These are phyloP conservation scores for Manihot esculenta DNA, from an alignment of 441 rosid genomes.

Conservation along the genomic window DNA sequence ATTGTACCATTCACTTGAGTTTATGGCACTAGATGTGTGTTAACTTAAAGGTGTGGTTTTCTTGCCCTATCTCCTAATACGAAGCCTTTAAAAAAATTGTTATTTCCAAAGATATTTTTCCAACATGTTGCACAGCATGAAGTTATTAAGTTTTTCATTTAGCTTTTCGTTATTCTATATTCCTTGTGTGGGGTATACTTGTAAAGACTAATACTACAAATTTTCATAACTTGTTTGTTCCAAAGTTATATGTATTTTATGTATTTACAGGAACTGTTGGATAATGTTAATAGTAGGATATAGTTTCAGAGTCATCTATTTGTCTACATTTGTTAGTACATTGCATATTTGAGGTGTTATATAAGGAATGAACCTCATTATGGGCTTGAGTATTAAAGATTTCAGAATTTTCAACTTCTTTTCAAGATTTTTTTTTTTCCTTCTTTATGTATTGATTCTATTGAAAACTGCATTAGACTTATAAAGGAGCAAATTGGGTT, in stretches of 20 bases:
- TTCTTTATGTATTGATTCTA: background rate
- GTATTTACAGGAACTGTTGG: background rate
- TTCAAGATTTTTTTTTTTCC: background rate
- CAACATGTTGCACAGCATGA: no score
- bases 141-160: no score
- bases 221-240: background rate
- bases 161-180: background rate
- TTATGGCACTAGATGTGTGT: background rate
- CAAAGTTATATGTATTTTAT: background rate
- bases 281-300: background rate
- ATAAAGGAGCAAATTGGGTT: background rate
- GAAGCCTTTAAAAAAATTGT: no score
- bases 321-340: background rate
- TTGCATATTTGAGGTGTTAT: background rate
- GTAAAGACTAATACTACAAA: background rate
- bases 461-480: background rate
- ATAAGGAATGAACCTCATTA: no score
- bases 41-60: background rate
- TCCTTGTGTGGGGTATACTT: background rate
- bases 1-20: background rate
- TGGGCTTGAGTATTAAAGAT: no score
- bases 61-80: background rate
- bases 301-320: background rate
- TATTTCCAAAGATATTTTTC: no score
- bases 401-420: background rate